Conservation (phyloP, 2,329 filamentous ascomycete genomes). For the Colletotrichum karsti region DNA sequence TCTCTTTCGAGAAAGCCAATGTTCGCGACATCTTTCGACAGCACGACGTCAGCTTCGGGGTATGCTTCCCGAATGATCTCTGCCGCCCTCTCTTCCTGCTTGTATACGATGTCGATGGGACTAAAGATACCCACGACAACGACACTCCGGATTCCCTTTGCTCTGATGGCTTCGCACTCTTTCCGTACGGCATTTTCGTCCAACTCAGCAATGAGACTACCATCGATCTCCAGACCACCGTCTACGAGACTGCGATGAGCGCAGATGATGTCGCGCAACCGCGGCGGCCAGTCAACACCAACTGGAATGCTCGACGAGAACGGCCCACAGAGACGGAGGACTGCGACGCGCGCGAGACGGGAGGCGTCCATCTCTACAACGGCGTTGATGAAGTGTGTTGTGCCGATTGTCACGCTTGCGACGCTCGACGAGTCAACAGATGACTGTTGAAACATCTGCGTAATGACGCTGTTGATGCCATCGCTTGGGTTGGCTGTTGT, state of each 20-base stretch:
- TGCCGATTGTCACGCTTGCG: slow-evolving; percentile 61
- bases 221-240: slow-evolving; percentile 62
- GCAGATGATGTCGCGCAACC: slow-evolving; percentile 55
- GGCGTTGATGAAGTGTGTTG: slow-evolving; percentile 67
- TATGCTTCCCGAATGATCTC: slow-evolving; percentile 53
- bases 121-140: neutral
- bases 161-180: slow-evolving; percentile 59
- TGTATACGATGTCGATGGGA: neutral
- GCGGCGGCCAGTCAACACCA: slow-evolving; percentile 60
- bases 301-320: slow-evolving; percentile 59
- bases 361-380: slow-evolving; percentile 60
- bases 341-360: slow-evolving; percentile 58
- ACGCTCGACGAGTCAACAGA: slow-evolving; percentile 44
- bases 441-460: slow-evolving; percentile 48
- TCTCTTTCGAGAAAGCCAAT: slow-evolving; percentile 67
- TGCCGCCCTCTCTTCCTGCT: slow-evolving; percentile 50
- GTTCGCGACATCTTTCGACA: slow-evolving; percentile 61
- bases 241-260: slow-evolving; percentile 53
- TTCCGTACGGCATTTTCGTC: slow-evolving; percentile 44
- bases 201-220: slow-evolving; percentile 52
- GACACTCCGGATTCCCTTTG: neutral
- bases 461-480: slow-evolving; percentile 53
- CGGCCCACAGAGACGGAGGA: slow-evolving; percentile 61
- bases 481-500: slow-evolving; percentile 50
- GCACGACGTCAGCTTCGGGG: slow-evolving; percentile 53